phyloP scores from a whole-genome alignment of 2,329 filamentous ascomycete species.

The Trichoderma atroviride region DNA sequence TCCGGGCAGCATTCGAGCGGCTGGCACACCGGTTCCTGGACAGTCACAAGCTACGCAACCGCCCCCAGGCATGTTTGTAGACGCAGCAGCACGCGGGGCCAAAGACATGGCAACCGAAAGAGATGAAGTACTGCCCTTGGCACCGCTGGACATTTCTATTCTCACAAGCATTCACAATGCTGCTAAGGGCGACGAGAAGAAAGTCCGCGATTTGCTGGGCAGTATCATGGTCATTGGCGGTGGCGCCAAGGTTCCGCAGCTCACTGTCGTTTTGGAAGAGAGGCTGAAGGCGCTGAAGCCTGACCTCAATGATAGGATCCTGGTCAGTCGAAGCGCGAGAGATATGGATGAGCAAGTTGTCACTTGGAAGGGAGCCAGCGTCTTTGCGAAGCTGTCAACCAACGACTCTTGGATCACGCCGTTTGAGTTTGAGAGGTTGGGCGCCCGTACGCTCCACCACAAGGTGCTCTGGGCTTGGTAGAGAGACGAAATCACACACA shows the following conservation, averaged over 20 bases:
- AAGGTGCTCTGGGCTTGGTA: constrained; percentile 71
- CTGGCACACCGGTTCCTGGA: constrained; percentile 47
- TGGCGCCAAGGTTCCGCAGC: constrained; percentile 76
- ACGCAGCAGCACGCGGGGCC: constrained; percentile 53
- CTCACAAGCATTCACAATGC: constrained; percentile 87
- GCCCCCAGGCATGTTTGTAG: constrained; percentile 52
- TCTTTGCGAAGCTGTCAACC: constrained; percentile 87
- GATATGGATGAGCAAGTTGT: constrained; percentile 98
- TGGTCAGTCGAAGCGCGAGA: constrained; percentile 72
- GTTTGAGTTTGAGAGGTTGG: constrained; percentile 85
- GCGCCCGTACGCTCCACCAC: constrained; percentile 78
- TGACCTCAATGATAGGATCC: constrained; percentile 61
- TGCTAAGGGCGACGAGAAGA: constrained; percentile 86
- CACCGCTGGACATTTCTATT: constrained; percentile 86
- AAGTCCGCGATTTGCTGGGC: constrained; percentile 84
- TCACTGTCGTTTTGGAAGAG: constrained; percentile 83
- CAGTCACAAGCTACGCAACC: constrained; percentile 41
- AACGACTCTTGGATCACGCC: constrained; percentile 95
- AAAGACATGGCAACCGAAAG: constrained; percentile 66
- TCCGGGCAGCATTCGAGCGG: constrained; percentile 55
- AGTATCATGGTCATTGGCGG: constrained; percentile 91
- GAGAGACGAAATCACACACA: constrained; percentile 29
- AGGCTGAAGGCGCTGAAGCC: constrained; percentile 69
- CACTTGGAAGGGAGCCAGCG: constrained; percentile 95
- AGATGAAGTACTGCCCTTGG: constrained; percentile 79